Base-by-base conservation (phyloP, 225 moss, liverwort and hornwort species). In the Pseudoscleropodium purum region DNA sequence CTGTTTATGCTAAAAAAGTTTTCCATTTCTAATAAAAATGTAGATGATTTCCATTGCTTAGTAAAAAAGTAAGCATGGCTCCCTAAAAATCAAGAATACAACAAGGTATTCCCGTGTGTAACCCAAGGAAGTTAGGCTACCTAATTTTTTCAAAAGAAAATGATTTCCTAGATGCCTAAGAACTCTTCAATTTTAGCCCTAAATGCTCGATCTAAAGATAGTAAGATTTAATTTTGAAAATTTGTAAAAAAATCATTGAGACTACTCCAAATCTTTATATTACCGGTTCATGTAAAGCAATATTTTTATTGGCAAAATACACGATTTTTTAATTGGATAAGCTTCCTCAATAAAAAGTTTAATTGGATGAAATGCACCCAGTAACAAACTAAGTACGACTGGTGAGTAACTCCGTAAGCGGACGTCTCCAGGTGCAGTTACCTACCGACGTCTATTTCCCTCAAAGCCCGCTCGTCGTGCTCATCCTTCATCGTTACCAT, bases 161-260 rank as follows among this genome's bases (percentile, higher is more conserved):
- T 30, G 29, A 5, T 45, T 8, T 29, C 9, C 0, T 74, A 18
- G 3, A 3, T 73, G 9, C 2, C 10, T 29, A 29, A 29, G 1
- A 45, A 0, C 6, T 47, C 4, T 29, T 47, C 18, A 18, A 30
- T 30, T 47, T 29, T 2, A 74, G 6, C 11, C 4, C 18, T 45
- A 10, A 45, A 4, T 10, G 3, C 18, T 74, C 0, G 0, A 45
- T 30, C 0, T 29, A 29, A 30, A 45, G 1, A 2, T 47, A 52
- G 0, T 16, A 26, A 43, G 27, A 27, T 43, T 54, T 4, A 47
- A 1, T 18, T 30, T 18, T 31, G 18, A 47, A 74, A 74, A 31
- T 18, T 75, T 47, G 23, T 18, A 74, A 45, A 18, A 18, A 45
- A 45, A 29, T 45, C 18, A 30, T 11, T 47, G 5, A 45, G 1